Evolutionary conservation across 1,139 yeast species (phyloP).

Genomic region (Starmera stellimalicola): DNA sequence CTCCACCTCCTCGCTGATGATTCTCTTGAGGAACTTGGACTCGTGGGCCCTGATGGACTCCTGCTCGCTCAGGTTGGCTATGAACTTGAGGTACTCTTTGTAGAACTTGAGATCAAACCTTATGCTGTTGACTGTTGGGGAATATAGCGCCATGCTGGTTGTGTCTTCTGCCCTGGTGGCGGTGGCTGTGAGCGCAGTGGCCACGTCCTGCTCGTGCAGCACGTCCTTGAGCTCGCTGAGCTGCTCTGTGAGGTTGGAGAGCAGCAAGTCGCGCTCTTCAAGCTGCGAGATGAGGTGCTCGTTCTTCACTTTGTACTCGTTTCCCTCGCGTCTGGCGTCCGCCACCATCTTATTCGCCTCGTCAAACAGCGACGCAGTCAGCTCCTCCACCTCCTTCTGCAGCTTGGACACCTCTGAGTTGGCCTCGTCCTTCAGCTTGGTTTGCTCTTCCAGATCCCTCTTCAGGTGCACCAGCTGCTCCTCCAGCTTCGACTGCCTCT

Average conservation of each 20-base stretch:
- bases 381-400: slow-evolving; percentile 66
- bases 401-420: slow-evolving; percentile 51
- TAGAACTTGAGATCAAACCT: slow-evolving; percentile 44
- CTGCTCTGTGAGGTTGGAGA: slow-evolving; percentile 62
- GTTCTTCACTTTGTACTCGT: slow-evolving; percentile 39
- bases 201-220: slow-evolving; percentile 31
- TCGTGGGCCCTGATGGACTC: slow-evolving; percentile 25
- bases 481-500: slow-evolving; percentile 46
- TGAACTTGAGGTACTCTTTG: slow-evolving; percentile 26
- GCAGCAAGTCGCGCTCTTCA: slow-evolving; percentile 60
- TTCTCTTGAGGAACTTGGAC: slow-evolving; percentile 48
- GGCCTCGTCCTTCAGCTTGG: slow-evolving; percentile 35
- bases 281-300: slow-evolving; percentile 53
- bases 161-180: slow-evolving; percentile 6
- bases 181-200: slow-evolving; percentile 11
- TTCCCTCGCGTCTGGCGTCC: slow-evolving; percentile 54
- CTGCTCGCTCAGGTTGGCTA: slow-evolving; percentile 22
- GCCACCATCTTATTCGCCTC: slow-evolving; percentile 79
- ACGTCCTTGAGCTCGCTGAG: slow-evolving; percentile 58
- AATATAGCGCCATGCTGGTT: slow-evolving; percentile 21
- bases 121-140: slow-evolving; percentile 48
- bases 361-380: slow-evolving; percentile 64
- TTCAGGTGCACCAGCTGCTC: slow-evolving; percentile 25
- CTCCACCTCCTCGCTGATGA: slow-evolving; percentile 74
- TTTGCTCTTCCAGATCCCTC: slow-evolving; percentile 29